phyloP scores from a whole-genome alignment of 495 filamentous ascomycete genomes.

The Penicillium odoratum region DNA sequence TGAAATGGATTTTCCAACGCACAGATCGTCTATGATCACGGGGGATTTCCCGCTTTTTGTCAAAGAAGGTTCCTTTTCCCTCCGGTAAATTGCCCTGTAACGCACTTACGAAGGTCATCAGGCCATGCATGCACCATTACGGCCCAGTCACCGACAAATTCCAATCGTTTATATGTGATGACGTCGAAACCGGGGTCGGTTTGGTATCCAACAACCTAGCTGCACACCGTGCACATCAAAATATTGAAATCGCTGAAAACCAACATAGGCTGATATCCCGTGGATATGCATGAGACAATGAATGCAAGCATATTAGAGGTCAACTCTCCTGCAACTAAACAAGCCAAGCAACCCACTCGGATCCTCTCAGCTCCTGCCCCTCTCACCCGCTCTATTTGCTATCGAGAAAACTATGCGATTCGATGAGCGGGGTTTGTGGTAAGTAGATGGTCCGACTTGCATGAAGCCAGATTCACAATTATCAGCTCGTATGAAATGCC shows the following conservation, averaged over 20 bases:
- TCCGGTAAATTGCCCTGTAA: conserved; percentile 2
- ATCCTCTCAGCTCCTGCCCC: conserved; percentile 4
- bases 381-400: neutral
- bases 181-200: neutral
- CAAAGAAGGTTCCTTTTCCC: neutral
- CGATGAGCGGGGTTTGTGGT: neutral
- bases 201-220: neutral
- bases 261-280: neutral
- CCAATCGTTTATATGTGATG: neutral
- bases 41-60: neutral
- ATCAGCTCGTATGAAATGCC: too few relatives aligned
- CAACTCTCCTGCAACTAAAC: conserved; percentile 14
- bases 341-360: neutral
- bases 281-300: conserved; percentile 6
- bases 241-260: neutral
- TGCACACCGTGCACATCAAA: neutral
- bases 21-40: neutral
- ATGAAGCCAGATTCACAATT: neutral
- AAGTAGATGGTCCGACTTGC: neutral
- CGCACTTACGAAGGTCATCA: conserved; percentile 3
- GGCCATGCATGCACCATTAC: conserved; percentile 1
- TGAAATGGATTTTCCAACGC: neutral
- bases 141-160: neutral
- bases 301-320: conserved; percentile 10
- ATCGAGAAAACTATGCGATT: neutral